phyloP scores from a whole-genome alignment of 2,329 filamentous ascomycete genomes.

The Tolypocladium album region DNA sequence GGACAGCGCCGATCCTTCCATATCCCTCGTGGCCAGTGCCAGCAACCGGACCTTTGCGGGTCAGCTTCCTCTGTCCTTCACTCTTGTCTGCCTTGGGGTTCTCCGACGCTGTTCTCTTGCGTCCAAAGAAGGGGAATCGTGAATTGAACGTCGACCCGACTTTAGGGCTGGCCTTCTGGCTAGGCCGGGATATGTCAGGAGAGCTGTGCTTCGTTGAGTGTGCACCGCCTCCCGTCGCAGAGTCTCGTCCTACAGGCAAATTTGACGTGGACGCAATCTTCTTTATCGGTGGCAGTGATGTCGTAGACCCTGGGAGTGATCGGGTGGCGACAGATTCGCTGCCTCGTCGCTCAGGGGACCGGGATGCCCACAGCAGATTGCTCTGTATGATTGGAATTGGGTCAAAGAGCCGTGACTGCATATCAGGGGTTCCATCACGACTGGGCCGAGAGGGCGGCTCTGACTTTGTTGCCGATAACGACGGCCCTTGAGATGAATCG shows the following conservation, averaged over 20 bases:
- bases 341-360: conserved; percentile 33
- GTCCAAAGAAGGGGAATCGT: conserved; percentile 69
- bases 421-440: conserved; percentile 53
- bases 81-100: conserved; percentile 38
- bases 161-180: conserved; percentile 43
- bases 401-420: conserved; percentile 44
- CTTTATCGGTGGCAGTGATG: conserved; percentile 16
- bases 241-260: conserved; percentile 13
- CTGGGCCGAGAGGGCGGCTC: conserved; percentile 51
- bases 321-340: conserved; percentile 25
- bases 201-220: conserved; percentile 11
- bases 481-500: conserved; percentile 11
- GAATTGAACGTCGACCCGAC: conserved; percentile 43
- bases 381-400: conserved; percentile 49
- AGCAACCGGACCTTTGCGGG: conserved; percentile 70
- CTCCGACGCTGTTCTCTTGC: conserved; percentile 53
- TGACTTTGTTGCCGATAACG: conserved; percentile 18
- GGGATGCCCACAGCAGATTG: conserved; percentile 42
- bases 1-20: conserved; percentile 49
- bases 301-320: conserved; percentile 22
- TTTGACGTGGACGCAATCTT: conserved; percentile 21
- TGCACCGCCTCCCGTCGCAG: conserved; percentile 4
- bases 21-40: conserved; percentile 94
- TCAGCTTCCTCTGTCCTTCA: conserved; percentile 18
- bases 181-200: conserved; percentile 8